A percentile compares a stretch with the other conserved stretches of the same genome.
phyloP scores from a whole-genome alignment of 768 basidiomycete species.

The Suillus bovinus region DNA sequence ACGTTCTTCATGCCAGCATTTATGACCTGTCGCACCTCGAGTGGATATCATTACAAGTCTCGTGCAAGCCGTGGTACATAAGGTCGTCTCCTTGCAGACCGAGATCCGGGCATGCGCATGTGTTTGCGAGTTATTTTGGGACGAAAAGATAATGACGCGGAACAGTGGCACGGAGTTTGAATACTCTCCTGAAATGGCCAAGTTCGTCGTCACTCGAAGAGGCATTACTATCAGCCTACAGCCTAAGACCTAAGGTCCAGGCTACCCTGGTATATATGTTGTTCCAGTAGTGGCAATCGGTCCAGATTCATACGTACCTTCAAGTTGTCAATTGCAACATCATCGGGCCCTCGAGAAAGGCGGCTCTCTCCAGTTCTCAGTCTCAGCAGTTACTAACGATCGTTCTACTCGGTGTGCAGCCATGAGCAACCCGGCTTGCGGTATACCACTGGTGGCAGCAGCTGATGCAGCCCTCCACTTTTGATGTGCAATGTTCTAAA shows the following conservation, averaged over 20 bases:
- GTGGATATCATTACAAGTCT: no score
- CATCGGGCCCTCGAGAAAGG: neutral
- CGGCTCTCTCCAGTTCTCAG: neutral
- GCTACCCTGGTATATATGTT: conserved; percentile 48
- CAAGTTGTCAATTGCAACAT: neutral
- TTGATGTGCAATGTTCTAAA: neutral
- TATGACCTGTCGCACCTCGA: no score
- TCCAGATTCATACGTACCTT: neutral
- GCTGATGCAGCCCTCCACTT: neutral
- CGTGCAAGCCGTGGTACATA: no score
- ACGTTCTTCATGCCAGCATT: no score
- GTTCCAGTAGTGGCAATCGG: neutral
- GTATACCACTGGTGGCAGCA: neutral
- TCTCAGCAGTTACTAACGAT: neutral
- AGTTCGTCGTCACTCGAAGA: no score
- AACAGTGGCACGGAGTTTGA: neutral
- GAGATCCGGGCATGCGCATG: no score
- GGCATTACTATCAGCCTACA: neutral
- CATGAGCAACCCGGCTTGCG: neutral
- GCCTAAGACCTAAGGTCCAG: neutral
- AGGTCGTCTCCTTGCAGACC: no score
- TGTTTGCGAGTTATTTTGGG: no score
- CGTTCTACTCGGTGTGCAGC: neutral
- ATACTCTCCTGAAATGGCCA: no score
- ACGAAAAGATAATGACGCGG: no score